Evolutionary conservation across 1,284 basidiomycete species (phyloP), one percentile per base, ranked within the genome.

Genomic region (Pseudozyma pruni): DNA sequence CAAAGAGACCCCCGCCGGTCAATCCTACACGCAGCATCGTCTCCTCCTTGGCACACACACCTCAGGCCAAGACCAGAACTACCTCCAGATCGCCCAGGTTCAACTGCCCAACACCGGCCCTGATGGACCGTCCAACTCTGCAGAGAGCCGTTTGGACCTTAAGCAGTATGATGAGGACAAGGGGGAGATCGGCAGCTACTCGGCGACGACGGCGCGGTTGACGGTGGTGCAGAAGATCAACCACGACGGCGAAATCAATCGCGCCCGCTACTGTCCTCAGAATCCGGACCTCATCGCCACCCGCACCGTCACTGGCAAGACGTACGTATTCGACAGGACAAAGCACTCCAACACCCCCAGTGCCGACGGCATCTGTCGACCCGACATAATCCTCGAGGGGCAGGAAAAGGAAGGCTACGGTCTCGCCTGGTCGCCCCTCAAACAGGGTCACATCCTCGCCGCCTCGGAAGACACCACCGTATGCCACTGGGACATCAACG

Each of bases 261-360:
- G 94, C 34, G 96, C 96, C 55, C 87, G 96, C 41, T 99, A 98
- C 83, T 98, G 97, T 92, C 96, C 96, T 14, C 95, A 98, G 84
- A 98, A 98, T 81, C 91, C 93, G 7, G 93, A 98, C 83, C 84
- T 99, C 72, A 92, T 99, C 70, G 96, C 96, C 2, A 98, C 95
- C 9, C 95, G 98, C 75, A 86, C 93, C 10, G 88, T 95, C 8
- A 89, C 87, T 6, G 96, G 96, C 14, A 92, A 95, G 72, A 93
- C 97, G 10, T 87, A 91, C 70, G 85, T 99, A 33, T 99, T 98
- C 84, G 96, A 99, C 84, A 86, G 96, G 57, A 98, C 96, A 43
- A 98, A 97, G 84, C 95, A 98, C 83, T 89, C 93, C 68, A 93
- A 90, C 76, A 91, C 94, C 78, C 94, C 95, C 1, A 91, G 92